Percentiles rank a stretch among this genome's conserved stretches.
Conservation (phyloP, 2,329 filamentous ascomycete species). For the Fusarium mundagurra region DNA sequence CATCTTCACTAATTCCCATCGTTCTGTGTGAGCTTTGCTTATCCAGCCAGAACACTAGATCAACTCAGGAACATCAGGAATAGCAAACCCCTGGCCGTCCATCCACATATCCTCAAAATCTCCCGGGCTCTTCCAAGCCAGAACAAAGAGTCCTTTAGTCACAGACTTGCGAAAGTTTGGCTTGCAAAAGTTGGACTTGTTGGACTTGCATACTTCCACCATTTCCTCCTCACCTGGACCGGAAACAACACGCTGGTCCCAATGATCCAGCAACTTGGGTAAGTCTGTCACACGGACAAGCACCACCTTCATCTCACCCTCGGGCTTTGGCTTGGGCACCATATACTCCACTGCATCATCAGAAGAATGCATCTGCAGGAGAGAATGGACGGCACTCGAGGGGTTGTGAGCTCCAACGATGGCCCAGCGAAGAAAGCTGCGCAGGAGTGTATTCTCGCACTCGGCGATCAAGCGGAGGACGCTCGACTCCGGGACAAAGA, state of each 20-base stretch:
- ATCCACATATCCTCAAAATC: background rate
- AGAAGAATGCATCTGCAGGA: background rate
- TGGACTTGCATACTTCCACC: background rate
- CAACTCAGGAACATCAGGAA: background rate
- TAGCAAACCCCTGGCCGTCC: background rate
- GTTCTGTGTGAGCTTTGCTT: too few relatives aligned
- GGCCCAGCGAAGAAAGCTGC: background rate
- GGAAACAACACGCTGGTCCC: background rate
- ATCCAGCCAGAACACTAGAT: background rate
- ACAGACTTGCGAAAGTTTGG: background rate
- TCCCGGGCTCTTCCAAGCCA: background rate
- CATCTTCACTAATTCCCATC: background rate
- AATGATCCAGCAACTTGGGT: background rate
- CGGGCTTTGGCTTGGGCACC: background rate
- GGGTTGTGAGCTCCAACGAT: background rate
- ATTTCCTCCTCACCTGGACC: background rate
- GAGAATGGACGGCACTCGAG: background rate
- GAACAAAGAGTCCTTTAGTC: background rate
- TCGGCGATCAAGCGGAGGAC: background rate
- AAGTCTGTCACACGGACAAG: background rate
- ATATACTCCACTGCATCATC: rapidly evolving
- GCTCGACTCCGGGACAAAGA: rapidly evolving
- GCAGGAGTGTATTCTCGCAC: background rate
- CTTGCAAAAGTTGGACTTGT: too few relatives aligned
- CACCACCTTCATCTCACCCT: background rate